These are phyloP conservation scores for Venturia effusa DNA, from an alignment of 2,329 filamentous ascomycete genomes.

Conservation along the genomic window DNA sequence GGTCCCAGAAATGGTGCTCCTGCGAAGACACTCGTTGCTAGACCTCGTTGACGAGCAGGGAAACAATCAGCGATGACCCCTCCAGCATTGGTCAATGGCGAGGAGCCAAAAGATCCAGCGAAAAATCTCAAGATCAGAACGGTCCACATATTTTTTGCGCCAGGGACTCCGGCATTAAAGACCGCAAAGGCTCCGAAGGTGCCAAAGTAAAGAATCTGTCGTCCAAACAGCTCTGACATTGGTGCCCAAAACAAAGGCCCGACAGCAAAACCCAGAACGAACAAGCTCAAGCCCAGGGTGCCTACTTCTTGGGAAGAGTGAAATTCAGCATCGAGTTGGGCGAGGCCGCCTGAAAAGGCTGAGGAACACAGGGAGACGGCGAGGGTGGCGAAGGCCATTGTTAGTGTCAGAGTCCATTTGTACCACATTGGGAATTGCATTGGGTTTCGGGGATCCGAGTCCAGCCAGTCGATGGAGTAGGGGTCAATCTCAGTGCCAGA, in stretches of 20 bases:
- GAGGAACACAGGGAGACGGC: conserved; percentile 33
- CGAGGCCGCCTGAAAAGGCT: conserved; percentile 28
- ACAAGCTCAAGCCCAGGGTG: conserved; percentile 31
- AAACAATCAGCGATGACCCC: conserved; percentile 55
- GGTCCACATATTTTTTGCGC: conserved; percentile 45
- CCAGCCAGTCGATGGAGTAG: conserved; percentile 36
- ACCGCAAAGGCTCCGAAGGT: conserved; percentile 48
- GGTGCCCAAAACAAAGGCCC: conserved; percentile 20
- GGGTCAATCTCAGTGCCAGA: conserved; percentile 34
- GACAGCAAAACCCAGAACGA: conserved; percentile 32
- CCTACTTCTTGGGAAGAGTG: conserved; percentile 28
- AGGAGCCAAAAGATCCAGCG: conserved; percentile 50
- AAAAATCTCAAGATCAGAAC: conserved; percentile 60
- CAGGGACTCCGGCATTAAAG: conserved; percentile 52
- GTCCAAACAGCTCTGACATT: conserved; percentile 15
- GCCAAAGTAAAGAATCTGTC: conserved; percentile 46
- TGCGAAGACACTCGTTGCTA: conserved; percentile 54
- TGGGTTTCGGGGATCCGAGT: conserved; percentile 36
- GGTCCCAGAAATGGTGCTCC: conserved; percentile 58
- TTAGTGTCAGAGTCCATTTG: conserved; percentile 31
- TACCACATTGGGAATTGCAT: conserved; percentile 27
- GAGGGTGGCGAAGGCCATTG: conserved; percentile 32
- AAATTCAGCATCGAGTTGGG: conserved; percentile 29
- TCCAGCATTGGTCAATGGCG: conserved; percentile 50
- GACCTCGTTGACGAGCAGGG: conserved; percentile 39